Evolutionary conservation across 176 grass and related monocot species (phyloP).

Genomic region (Areca catechu): DNA sequence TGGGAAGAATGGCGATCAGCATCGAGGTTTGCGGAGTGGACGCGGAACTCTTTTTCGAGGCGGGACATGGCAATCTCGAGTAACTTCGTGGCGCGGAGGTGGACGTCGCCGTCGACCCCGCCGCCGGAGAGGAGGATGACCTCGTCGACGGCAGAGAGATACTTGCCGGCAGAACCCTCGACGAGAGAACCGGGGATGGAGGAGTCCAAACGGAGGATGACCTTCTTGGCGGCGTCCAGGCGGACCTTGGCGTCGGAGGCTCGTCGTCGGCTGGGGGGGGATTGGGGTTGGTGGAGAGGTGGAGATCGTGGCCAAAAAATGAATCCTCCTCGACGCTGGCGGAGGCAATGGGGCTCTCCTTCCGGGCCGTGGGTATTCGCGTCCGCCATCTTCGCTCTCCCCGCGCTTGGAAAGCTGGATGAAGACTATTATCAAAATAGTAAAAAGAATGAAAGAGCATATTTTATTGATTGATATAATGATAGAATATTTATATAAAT

Average conservation of each 20-base stretch:
- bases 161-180: conserved; percentile 21
- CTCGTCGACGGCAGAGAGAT: conserved; percentile 50
- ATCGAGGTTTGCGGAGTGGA: conserved; percentile 27
- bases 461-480: too few species aligned
- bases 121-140: conserved; percentile 16
- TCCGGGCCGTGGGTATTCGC: too few species aligned
- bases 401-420: too few species aligned
- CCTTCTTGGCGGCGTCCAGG: conserved; percentile 9
- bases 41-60: conserved; percentile 82
- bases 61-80: conserved; percentile 67
- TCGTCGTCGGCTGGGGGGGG: conserved; percentile 33
- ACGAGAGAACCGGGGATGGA: conserved; percentile 12
- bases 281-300: conserved; percentile 42
- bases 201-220: conserved; percentile 36
- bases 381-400: too few species aligned
- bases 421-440: too few species aligned
- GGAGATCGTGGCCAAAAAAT: too few species aligned
- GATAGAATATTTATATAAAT: too few species aligned
- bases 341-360: too few species aligned
- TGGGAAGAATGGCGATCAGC: conserved; percentile 39
- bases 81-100: conserved; percentile 31
- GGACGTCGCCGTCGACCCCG: conserved; percentile 15
- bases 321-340: too few species aligned
- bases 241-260: neutral
- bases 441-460: too few species aligned